Base-by-base conservation (phyloP, 1,139 yeast genomes). In the Taiozyma sp. region DNA sequence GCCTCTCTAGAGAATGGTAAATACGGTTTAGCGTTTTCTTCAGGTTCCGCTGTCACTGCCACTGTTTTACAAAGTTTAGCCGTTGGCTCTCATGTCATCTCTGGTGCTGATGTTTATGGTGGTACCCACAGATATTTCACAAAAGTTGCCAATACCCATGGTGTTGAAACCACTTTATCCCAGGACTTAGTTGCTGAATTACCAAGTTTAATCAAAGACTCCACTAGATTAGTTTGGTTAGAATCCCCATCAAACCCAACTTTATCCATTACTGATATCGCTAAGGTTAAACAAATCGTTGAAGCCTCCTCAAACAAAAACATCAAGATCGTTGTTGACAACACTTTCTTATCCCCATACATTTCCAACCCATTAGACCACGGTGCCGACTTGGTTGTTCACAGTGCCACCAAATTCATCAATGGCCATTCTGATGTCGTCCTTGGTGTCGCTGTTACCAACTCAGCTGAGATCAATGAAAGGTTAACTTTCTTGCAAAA, bases 341-440 rank as follows among this genome's bases (percentile, higher is more conserved):
- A 93, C 76, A 92, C 98, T 38, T 91, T 92, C 79, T 78, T 92
- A 65, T 90, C 97, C 22, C 97, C 97, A 61, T 93, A 93, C 70
- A 74, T 89, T 65, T 88, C 92, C 56, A 88, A 89, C 75, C 96
- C 97, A 59, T 78, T 89, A 67, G 73, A 70, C 57, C 83, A 78
- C 61, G 97, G 97, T 57, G 96, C 96, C 51, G 96, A 88, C 67
- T 79, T 88, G 54, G 96, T 88, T 51, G 85, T 87, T 45, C 96
- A 89, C 73, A 87, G 96, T 28, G 96, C 89, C 58, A 89, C 96
- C 65, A 89, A 89, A 74, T 89, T 87, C 77, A 85, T 89, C 69
- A 89, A 89, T 68, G 96, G 97, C 58, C 97, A 89, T 73, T 87
- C 96, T 46, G 97, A 89, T 67, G 96, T 89, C 39, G 96, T 89